Base-by-base conservation (phyloP, 2,329 filamentous ascomycete species). In the Fusarium poae region DNA sequence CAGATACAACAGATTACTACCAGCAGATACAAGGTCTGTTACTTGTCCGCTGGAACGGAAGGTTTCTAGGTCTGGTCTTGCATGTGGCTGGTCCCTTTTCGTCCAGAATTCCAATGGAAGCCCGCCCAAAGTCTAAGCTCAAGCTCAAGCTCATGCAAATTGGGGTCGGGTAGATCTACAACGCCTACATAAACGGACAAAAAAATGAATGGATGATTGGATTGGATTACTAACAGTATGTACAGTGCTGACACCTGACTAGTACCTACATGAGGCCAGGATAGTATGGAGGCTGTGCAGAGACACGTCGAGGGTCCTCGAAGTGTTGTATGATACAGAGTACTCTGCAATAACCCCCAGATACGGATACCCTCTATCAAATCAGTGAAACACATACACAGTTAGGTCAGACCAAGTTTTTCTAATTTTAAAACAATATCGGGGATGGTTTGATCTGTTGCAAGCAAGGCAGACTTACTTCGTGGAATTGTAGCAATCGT, bases 281-380 rank as follows among this genome's bases (percentile, higher is more conserved):
- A 29, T 57, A 55, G 65, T 62, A 58, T 53, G 52, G 63, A 73
- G 72, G 70, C 72, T 73, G 67, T 73, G 72, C 65, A 74, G 56
- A 65, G 68, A 74, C 65, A 72, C 67, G 70, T 73, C 46, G 67
- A 9, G 34, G 34, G 23, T 49, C 25, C 49, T 52, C 30, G 34
- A 50, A 13, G 40, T 52, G 45, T 16, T 52, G 44, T n/a, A 30
- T 27, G 21, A 51, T 21, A n/a, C n/a, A n/a, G n/a, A n/a, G n/a
- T n/a, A n/a, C n/a, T n/a, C n/a, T n/a, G n/a, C n/a, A 35, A 20
- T 27, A 43, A 43, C 23, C 29, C n/a, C 21, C 43, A 48, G 39
- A 34, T 45, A 61, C 46, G 15, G 55, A 59, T 49, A 29, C 23
- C 21, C 12, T 51, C 34, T 20, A 39, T 7, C 16, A 20, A 49